Base-by-base conservation (phyloP, 2,329 filamentous ascomycete genomes). In the Stagonosporopsis rhizophila region DNA sequence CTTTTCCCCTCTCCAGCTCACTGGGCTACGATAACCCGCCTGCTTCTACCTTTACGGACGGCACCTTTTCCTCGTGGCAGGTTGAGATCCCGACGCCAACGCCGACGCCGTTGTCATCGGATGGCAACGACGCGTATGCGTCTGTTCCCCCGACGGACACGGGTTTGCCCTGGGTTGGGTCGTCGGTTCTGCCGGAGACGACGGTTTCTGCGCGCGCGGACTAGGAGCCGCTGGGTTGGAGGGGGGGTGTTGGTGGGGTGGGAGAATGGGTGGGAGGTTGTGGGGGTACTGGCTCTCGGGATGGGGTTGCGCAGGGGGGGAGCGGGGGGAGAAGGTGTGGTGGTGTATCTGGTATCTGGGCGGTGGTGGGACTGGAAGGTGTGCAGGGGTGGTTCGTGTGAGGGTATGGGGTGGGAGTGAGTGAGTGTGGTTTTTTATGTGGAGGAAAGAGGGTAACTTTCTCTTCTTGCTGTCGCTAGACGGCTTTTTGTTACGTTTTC, bases 311-410 rank as follows among this genome's bases (percentile, higher is more conserved):
- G n/a, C n/a, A n/a, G n/a, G n/a, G 39, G 8, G 39, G 17, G 44
- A 20, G 12, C 12, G 5, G 14, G 30, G 1, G 27, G 12, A 32
- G 30, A 32, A 15, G 30, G 14, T 32, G 30, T 4, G 32, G 11
- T 28, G 6, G 23, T 20, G 45, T 20, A 14, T n/a, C 1, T 5
- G 20, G 22, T 6, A 12, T 19, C 48, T 52, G n/a, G n/a, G n/a
- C n/a, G n/a, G n/a, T n/a, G 15, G 39, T 19, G 22, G 4, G 8
- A 3, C 15, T 23, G 35, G 20, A 44, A 34, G 27, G 25, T 32
- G 15, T 25, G 30, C 22, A 46, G 20, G 17, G 45, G 49, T 52
- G 49, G 49, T 45, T 52, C 15, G 14, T 32, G 30, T 15, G 15
- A 32, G 15, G 14, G 25, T 45, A 34, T 52, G 27, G 27, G 38